phyloP scores from a whole-genome alignment of 2,329 filamentous ascomycete species.

The Pestalotiopsis sp. region DNA sequence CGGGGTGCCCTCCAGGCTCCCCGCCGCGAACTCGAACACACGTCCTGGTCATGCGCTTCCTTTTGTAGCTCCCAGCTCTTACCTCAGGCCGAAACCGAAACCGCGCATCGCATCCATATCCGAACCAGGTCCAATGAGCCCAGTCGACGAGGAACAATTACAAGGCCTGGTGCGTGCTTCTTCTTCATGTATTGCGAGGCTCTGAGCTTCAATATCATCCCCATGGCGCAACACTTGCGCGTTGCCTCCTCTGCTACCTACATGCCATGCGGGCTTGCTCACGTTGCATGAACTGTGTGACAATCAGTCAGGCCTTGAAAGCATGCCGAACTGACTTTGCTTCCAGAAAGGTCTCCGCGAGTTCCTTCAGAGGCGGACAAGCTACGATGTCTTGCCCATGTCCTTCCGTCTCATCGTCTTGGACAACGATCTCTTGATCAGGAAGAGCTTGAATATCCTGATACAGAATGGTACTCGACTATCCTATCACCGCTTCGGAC shows the following conservation, averaged over 20 bases:
- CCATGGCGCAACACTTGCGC: not conserved
- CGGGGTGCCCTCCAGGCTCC: slow-evolving; percentile 7
- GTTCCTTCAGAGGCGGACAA: slow-evolving; percentile 94
- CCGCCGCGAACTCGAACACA: slow-evolving; percentile 10
- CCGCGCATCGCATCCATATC: slow-evolving; percentile 45
- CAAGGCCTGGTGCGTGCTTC: slow-evolving; percentile 71
- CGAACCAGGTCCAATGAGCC: slow-evolving; percentile 53
- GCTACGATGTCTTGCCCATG: slow-evolving; percentile 95
- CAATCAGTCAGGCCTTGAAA: not conserved
- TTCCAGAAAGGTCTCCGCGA: slow-evolving; percentile 84
- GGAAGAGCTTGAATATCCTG: slow-evolving; percentile 94
- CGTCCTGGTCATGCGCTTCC: slow-evolving; percentile 52
- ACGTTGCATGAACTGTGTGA: slow-evolving; percentile 7
- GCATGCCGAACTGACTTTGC: slow-evolving; percentile 3
- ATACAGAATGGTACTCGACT: slow-evolving; percentile 81
- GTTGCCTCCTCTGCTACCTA: not conserved
- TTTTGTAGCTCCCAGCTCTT: slow-evolving; percentile 64
- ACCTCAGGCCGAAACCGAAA: slow-evolving; percentile 48
- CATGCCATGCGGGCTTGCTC: not conserved
- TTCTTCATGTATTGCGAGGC: slow-evolving; percentile 17
- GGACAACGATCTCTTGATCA: slow-evolving; percentile 92
- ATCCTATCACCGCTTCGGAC: not conserved
- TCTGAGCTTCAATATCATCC: not conserved
- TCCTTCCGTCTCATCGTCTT: slow-evolving; percentile 96
- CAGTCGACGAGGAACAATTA: slow-evolving; percentile 75